Base-by-base conservation (phyloP, 768 basidiomycete genomes). In the Clavaria fumosa region DNA sequence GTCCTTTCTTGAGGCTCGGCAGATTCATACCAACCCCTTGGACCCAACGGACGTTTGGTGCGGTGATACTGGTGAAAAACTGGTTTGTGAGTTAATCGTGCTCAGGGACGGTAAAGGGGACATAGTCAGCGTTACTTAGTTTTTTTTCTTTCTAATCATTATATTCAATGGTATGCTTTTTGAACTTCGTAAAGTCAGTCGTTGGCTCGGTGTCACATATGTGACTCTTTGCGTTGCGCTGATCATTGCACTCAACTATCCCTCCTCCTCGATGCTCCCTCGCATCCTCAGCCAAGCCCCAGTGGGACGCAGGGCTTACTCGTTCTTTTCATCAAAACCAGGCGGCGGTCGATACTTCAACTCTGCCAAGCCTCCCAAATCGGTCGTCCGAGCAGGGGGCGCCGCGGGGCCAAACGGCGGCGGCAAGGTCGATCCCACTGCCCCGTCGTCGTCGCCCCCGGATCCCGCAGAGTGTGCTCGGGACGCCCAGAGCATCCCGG, bases 21-120 rank as follows among this genome's bases (percentile, higher is more conserved):
- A 80, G 50, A 75, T 97, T 45, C 79, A 78, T 55, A 75, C 73
- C 21, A 85, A 81, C 51, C 62, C 78, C 0, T 62, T 78, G 27
- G 93, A 99, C 53, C 78, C 77, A 26, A 97, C 95, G 7, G 75
- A 81, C 47, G 78, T 99, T 10, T 72, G 85, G 2, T 95, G 91
- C 51, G 68, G 86, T 59, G 95, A 97, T 52, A 85, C 79, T 0
- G 85, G 84, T 4, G 90, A 95, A 60, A 82, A 77, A 53, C 73
- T 95, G 34, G 83, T 84, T 42, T 90, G 86, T 55, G 89, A 95
- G 54, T 57, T 93, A 9, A 88, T 95, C 19, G 81, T 96, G 37
- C 60, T 96, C 43, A 82, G 86, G 55, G 89, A 96, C 52, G 88
- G 86, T 5, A 71, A 73, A 54, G 90, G 90, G 0, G 80, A 90